Base-by-base conservation (phyloP, 139 green algal genomes). In the Micractinium conductrix region DNA sequence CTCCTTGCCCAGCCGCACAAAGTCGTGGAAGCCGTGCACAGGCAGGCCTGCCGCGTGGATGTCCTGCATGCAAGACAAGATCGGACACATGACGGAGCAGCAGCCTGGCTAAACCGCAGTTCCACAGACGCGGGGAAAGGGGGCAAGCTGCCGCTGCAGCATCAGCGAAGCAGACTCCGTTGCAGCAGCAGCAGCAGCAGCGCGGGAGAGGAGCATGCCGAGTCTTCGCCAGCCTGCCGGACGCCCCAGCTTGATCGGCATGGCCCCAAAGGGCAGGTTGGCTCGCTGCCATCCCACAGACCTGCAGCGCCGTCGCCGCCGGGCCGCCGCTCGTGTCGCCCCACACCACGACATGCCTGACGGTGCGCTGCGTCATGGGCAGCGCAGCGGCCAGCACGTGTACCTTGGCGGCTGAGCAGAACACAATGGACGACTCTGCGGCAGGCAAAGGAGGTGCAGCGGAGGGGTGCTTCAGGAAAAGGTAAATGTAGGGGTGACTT, bases 361-460 rank as follows among this genome's bases (percentile, higher is more conserved):
- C 53, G 8, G 53, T 62, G 53, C 53, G 53, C 53, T 62, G 53
- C 53, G 53, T 62, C 53, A 30, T 62, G 53, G 53, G 53, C 53
- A 62, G 53, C 7, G 53, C 24, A 21, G 53, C 53, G 24, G 53
- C 53, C 53, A 62, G 53, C 53, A 62, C 53, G 53, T 62, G 53
- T 21, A 62, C 19, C 53, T 62, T 62, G 53, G 53, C 10, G 8
- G 53, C 53, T 30, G 53, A 62, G 6, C 19, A 19, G 67, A 96
- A 95, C 22, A 92, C 85, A 1, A 90, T 82, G 7, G 75, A 81
- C 1, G 88, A 69, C 81, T 95, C 53, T 62, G 53, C 8, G 53
- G 24, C n/a, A n/a, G n/a, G n/a, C n/a, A n/a, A n/a, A n/a, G n/a
- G n/a, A n/a, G n/a, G n/a, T n/a, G n/a, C n/a, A n/a, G n/a, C n/a